Base-by-base conservation (phyloP, 257 asterid species). In the Scutellaria minor region DNA sequence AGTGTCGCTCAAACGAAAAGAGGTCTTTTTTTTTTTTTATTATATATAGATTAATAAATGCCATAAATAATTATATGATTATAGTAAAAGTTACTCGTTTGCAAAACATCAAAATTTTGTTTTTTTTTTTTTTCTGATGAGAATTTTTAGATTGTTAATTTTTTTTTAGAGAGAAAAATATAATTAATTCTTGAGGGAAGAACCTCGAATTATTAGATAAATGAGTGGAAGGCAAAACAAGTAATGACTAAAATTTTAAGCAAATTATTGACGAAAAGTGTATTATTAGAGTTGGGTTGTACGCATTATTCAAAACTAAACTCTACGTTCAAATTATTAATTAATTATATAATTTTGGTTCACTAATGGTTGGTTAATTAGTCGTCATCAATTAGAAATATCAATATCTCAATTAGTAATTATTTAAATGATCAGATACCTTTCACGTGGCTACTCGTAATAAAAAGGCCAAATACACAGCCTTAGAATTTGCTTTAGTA, bases 391-490 rank as follows among this genome's bases (percentile, higher is more conserved):
- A 72, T 71, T 44, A 24, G 41, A 59, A 62, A 60, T 50, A 58
- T 59, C 8, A 40, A 54, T 56, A 74, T 57, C 54, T 35, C 11
- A 9, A 56, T 4, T 56, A 54, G 5, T 8, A 24, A 58, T 73
- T 65, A 52, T 63, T 71, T 70, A 13, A 20, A 22, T 66, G 47
- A 64, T 70, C 39, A 61, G 22, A 59, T 9, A 56, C 56, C 54
- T 45, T 53, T 63, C 80, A 60, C 75, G 78, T 73, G 74, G 31
- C 39, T 14, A 66, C 59, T 42, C 22, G 22, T 10, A 70, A 47
- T 41, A 27, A 65, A 68, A 39, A 66, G 64, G 24, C 45, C 18
- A 70, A 31, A 71, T 39, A 64, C 40, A 41, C 54, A 64, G 71
- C 63, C 75, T 50, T 40, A 56, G 46, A 78, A 53, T 52, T 44